Conservation (phyloP, 306 rosid genomes). For the Prunus davidiana region DNA sequence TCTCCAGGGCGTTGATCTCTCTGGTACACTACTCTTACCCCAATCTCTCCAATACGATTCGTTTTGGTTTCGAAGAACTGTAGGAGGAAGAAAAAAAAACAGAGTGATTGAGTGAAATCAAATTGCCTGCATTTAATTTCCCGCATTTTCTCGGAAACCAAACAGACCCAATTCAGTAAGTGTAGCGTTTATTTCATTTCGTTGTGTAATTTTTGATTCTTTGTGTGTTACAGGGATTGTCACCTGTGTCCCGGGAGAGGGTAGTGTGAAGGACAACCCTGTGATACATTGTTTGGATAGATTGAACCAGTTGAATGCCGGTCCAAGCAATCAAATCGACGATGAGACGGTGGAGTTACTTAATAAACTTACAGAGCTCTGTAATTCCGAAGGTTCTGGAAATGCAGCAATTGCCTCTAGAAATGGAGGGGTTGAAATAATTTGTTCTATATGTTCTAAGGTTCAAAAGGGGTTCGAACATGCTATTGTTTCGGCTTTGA, state of each 20-base stretch:
- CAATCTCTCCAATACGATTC: not conserved
- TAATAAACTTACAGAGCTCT: constrained; percentile 41
- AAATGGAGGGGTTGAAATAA: constrained; percentile 64
- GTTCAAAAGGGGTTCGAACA: constrained; percentile 20
- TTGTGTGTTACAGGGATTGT: constrained; percentile 49
- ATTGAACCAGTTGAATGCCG: constrained; percentile 37
- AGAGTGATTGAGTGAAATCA: not conserved
- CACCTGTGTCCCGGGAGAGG: constrained; percentile 69
- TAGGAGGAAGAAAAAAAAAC: not conserved
- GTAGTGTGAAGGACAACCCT: constrained; percentile 51
- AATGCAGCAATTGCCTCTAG: constrained; percentile 64
- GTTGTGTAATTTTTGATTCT: not conserved
- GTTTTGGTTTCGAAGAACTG: constrained; percentile 6
- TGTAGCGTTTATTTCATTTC: no score
- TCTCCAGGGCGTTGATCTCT: constrained; percentile 96
- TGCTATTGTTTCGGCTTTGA: constrained; percentile 46
- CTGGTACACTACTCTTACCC: constrained; percentile 38
- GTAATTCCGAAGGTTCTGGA: constrained; percentile 41
- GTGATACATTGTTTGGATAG: constrained; percentile 55
- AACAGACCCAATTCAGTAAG: not conserved
- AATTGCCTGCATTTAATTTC: not conserved
- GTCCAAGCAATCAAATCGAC: constrained; percentile 12
- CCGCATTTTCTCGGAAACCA: not conserved
- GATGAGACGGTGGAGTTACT: constrained; percentile 34
- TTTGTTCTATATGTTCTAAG: constrained; percentile 58